A percentile compares a stretch with the other conserved stretches of the same genome.
Evolutionary conservation across 352 stramenopile genomes (phyloP).

Genomic region (Pythium brassicae): DNA sequence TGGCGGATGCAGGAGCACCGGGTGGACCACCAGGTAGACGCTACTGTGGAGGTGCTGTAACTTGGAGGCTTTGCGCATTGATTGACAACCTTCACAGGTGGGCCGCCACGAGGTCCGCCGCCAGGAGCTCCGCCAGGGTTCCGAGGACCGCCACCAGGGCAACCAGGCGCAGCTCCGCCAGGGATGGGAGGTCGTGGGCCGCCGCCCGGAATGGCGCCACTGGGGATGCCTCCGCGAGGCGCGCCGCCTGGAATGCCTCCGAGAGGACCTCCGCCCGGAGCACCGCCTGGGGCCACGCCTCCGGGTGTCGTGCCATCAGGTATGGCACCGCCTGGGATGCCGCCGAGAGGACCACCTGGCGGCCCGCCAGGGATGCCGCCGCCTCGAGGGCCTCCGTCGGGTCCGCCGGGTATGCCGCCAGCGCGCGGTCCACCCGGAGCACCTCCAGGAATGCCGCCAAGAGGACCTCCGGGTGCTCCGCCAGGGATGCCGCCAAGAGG

Average conservation of each 20-base stretch:
- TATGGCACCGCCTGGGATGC: slow-evolving; percentile 14
- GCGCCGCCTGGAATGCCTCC: slow-evolving; percentile 8
- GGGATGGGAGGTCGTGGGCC: slow-evolving; percentile 9
- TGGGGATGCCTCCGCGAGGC: slow-evolving; percentile 7
- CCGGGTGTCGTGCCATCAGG: slow-evolving; percentile 17
- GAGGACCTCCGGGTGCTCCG: slow-evolving; percentile 4
- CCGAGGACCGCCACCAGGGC: slow-evolving; percentile 4
- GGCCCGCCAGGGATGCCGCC: slow-evolving; percentile 20
- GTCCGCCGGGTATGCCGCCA: slow-evolving; percentile 14
- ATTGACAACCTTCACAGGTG: slow-evolving; percentile 7
- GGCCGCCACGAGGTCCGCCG: not conserved
- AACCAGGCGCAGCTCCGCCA: slow-evolving; percentile 7
- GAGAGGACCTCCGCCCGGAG: slow-evolving; percentile 4
- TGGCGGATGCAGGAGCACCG: slow-evolving; percentile 2
- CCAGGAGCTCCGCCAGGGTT: slow-evolving; percentile 13
- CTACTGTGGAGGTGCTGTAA: not conserved
- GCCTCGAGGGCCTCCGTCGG: not conserved
- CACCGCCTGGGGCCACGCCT: slow-evolving; percentile 9
- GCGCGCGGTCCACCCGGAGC: slow-evolving; percentile 19
- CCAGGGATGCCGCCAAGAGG: slow-evolving; percentile 9
- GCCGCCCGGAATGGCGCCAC: not conserved
- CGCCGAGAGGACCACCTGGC: slow-evolving; percentile 16
- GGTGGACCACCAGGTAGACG: not conserved
- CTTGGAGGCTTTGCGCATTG: slow-evolving; percentile 2
- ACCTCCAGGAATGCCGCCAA: slow-evolving; percentile 11